These are phyloP conservation scores for Pyrenophora graminea DNA, from an alignment of 2,329 filamentous ascomycete species.

Conservation along the genomic window DNA sequence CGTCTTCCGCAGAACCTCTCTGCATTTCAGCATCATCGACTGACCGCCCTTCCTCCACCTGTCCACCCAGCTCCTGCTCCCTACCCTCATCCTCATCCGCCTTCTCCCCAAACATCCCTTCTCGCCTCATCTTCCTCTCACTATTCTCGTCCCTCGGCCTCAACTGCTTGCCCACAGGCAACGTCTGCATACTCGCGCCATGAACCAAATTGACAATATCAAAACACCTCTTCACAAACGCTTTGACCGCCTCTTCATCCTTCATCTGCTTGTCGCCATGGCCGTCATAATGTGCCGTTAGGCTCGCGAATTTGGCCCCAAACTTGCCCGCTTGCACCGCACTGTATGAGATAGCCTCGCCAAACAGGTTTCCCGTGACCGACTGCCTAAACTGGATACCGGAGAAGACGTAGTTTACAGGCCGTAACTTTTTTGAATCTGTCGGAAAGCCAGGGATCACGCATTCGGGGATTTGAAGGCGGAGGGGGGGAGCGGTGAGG, in stretches of 20 bases:
- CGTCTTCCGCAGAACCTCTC: neutral
- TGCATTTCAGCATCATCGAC: neutral
- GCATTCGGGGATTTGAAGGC: conserved; percentile 37
- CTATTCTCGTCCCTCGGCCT: conserved; percentile 21
- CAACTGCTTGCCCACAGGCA: conserved; percentile 14
- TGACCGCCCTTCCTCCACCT: neutral
- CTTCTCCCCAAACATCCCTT: neutral
- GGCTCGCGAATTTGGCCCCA: conserved; percentile 25
- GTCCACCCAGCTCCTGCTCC: neutral
- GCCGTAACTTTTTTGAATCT: conserved; percentile 10
- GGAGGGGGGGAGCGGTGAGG: conserved; percentile 35
- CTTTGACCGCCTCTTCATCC: conserved; percentile 13
- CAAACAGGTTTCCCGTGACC: conserved; percentile 19
- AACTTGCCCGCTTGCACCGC: conserved; percentile 37
- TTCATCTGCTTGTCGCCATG: conserved; percentile 5
- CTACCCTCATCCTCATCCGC: neutral
- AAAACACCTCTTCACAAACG: conserved; percentile 27
- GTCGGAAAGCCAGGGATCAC: conserved; percentile 23
- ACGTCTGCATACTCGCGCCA: conserved; percentile 20
- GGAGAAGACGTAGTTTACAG: conserved; percentile 35
- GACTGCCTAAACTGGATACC: conserved; percentile 37
- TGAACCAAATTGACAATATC: conserved; percentile 28
- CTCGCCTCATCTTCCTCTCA: conserved; percentile 17
- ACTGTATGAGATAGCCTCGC: conserved; percentile 19
- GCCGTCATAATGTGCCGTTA: conserved; percentile 23